These are phyloP conservation scores for Arabidopsis hybrid DNA, from an alignment of 441 rosid genomes.

Conservation along the genomic window DNA sequence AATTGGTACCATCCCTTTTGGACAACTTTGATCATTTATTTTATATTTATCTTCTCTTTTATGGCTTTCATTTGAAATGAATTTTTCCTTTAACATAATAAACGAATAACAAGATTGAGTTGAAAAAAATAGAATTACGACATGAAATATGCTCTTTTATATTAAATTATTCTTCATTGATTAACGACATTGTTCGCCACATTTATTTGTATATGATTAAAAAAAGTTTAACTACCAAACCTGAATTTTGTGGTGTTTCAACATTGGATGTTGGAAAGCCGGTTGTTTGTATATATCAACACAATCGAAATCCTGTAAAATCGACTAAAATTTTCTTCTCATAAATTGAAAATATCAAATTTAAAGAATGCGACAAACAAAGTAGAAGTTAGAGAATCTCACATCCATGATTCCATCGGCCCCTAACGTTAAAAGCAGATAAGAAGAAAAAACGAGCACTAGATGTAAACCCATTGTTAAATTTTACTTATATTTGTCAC, in stretches of 20 bases:
- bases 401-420: neutral
- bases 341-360: no score
- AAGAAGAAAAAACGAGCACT: neutral
- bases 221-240: neutral
- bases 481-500: neutral
- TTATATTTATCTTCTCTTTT: neutral
- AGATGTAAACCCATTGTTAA: neutral
- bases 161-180: no score
- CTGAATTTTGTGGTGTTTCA: conserved; percentile 35
- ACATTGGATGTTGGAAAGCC: conserved; percentile 25
- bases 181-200: no score
- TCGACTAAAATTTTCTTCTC: neutral
- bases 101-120: no score
- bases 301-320: conserved; percentile 19
- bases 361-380: neutral
- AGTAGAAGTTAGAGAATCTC: neutral
- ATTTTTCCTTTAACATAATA: neutral
- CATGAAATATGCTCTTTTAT: neutral
- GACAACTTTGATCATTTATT: conserved; percentile 21
- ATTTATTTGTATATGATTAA: neutral
- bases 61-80: neutral
- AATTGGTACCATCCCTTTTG: conserved; percentile 32
- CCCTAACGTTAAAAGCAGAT: neutral
- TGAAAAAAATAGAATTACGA: neutral
- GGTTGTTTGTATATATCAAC: conserved; percentile 40